Conservation (phyloP, 1,139 yeast species). For the Candida sp. region DNA sequence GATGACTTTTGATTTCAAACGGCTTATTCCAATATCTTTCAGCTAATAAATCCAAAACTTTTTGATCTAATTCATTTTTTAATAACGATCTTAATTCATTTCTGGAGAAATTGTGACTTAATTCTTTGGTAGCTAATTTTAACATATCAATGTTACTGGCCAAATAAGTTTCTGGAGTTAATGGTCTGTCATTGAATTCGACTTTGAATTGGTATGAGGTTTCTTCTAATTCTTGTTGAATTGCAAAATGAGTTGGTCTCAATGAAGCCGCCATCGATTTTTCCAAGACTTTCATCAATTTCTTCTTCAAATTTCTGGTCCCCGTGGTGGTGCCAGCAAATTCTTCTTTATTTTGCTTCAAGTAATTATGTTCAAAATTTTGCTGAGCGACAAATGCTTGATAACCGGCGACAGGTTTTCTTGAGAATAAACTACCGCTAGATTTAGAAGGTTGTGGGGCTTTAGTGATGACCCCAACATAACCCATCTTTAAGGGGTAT, state of each 20-base stretch:
- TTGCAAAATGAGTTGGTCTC: conserved; percentile 82
- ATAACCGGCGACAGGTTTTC: conserved; percentile 35
- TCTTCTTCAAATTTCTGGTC: conserved; percentile 70
- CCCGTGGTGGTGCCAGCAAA: conserved; percentile 72
- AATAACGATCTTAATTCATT: conserved; percentile 76
- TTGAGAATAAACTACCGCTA: conserved; percentile 27
- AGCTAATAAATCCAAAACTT: conserved; percentile 81
- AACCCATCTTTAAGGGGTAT: conserved; percentile 93
- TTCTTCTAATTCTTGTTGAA: conserved; percentile 91
- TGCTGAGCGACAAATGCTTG: conserved; percentile 61
- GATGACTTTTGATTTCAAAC: conserved; percentile 16
- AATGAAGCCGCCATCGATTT: conserved; percentile 87
- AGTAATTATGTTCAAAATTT: conserved; percentile 57
- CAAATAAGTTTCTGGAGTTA: conserved; percentile 91
- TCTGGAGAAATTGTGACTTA: conserved; percentile 80
- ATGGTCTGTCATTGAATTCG: conserved; percentile 89
- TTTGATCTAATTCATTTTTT: conserved; percentile 85
- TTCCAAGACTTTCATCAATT: conserved; percentile 83
- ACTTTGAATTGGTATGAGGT: conserved; percentile 92
- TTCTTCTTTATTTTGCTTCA: conserved; percentile 57
- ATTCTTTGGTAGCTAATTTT: conserved; percentile 83
- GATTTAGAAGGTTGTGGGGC: conserved; percentile 46
- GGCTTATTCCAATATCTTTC: conserved; percentile 91
- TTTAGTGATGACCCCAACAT: conserved; percentile 93
- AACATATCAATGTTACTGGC: conserved; percentile 89